Percentiles rank a stretch among this genome's conserved stretches.
phyloP scores from a whole-genome alignment of 106 monocot genomes.

The Posidonia australis region DNA sequence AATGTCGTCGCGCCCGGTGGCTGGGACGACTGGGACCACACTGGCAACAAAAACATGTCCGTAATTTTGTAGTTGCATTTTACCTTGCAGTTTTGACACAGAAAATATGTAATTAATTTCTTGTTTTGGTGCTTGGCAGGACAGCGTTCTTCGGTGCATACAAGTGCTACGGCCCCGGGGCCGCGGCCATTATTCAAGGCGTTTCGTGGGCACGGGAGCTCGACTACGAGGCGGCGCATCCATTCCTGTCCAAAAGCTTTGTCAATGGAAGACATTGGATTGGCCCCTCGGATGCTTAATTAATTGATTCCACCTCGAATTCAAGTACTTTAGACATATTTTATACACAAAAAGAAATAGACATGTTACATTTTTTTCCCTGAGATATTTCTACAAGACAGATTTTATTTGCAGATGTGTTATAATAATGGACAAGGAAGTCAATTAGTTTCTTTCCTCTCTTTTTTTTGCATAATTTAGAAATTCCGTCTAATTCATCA shows the following conservation, averaged over 20 bases:
- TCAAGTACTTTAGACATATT: neutral
- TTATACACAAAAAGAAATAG: neutral
- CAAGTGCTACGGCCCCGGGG: constrained; percentile 75
- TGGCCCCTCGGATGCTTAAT: constrained; percentile 46
- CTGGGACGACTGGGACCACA: constrained; percentile 91
- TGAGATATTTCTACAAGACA: too few relatives aligned
- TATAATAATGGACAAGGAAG: too few relatives aligned
- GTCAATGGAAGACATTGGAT: constrained; percentile 96
- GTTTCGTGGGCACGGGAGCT: constrained; percentile 65
- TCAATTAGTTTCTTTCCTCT: too few relatives aligned
- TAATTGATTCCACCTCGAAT: neutral
- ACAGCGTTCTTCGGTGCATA: constrained; percentile 90
- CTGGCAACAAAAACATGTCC: constrained; percentile 58
- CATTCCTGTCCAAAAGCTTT: constrained; percentile 76
- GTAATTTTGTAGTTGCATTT: neutral
- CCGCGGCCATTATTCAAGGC: constrained; percentile 44
- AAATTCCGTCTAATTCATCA: too few relatives aligned
- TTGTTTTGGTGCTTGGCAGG: constrained; percentile 21
- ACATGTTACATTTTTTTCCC: too few relatives aligned
- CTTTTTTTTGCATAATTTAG: too few relatives aligned
- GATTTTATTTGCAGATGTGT: too few relatives aligned
- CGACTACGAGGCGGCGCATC: constrained; percentile 46
- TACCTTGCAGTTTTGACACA: neutral
- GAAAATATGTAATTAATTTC: neutral
- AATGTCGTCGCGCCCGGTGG: constrained; percentile 60